phyloP scores from a whole-genome alignment of 2,329 filamentous ascomycete species.

The Colletotrichum chrysophilum region DNA sequence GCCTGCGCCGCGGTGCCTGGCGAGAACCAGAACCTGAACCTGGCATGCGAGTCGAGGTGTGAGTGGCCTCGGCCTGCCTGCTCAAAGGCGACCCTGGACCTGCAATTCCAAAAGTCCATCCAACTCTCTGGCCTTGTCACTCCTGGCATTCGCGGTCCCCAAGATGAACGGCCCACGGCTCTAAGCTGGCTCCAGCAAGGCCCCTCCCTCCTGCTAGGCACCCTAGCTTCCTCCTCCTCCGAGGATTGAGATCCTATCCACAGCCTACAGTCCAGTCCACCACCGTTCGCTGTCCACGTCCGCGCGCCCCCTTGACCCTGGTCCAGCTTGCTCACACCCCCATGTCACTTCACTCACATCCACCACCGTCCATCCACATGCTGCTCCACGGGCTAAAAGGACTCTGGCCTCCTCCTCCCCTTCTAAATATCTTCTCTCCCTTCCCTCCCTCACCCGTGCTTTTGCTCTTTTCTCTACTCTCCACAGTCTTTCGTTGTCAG shows the following conservation, averaged over 20 bases:
- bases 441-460: neutral
- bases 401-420: slow-evolving; percentile 11
- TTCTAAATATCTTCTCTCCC: slow-evolving; percentile 10
- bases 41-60: neutral
- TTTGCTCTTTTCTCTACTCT: neutral
- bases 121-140: neutral
- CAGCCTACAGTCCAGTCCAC: neutral
- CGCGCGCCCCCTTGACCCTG: neutral
- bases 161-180: slow-evolving; percentile 20
- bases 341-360: neutral
- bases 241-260: slow-evolving; percentile 18
- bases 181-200: neutral
- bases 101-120: slow-evolving; percentile 12
- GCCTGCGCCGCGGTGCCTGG: neutral
- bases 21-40: neutral
- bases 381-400: slow-evolving; percentile 17
- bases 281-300: neutral
- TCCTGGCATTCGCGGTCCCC: neutral
- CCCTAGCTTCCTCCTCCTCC: neutral
- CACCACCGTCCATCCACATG: neutral
- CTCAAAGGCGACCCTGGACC: neutral
- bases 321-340: neutral
- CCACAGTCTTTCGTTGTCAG: slow-evolving; percentile 23
- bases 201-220: neutral
- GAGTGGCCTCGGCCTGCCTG: slow-evolving; percentile 3